A percentile compares a stretch with the other conserved stretches of the same genome.
phyloP scores from a whole-genome alignment of 495 filamentous ascomycete genomes.

The Hyaloscypha variabilis region DNA sequence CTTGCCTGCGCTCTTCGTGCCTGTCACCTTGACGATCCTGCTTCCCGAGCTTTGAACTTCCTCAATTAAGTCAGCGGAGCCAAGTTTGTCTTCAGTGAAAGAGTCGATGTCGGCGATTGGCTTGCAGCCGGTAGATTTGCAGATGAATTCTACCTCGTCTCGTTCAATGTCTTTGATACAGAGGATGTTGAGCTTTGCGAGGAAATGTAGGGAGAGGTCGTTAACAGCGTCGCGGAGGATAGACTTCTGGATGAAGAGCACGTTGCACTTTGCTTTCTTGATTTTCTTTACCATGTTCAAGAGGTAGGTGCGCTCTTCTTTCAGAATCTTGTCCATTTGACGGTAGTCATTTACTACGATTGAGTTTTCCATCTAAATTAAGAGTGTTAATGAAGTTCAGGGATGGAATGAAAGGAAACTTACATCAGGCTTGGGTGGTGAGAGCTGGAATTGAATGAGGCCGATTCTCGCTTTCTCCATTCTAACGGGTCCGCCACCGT shows the following conservation, averaged over 20 bases:
- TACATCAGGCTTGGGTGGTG: slow-evolving; percentile 96
- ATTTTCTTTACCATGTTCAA: slow-evolving; percentile 99
- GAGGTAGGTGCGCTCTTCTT: slow-evolving; percentile 97
- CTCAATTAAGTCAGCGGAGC: slow-evolving; percentile 92
- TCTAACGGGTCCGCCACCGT: slow-evolving; percentile 83
- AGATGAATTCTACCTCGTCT: slow-evolving; percentile 98
- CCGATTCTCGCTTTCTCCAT: slow-evolving; percentile 98
- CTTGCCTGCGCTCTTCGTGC: slow-evolving; percentile 78
- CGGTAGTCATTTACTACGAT: slow-evolving; percentile 99
- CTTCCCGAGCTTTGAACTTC: slow-evolving; percentile 86
- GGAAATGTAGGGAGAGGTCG: slow-evolving; percentile 94
- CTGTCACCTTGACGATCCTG: slow-evolving; percentile 91
- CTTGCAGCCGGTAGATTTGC: slow-evolving; percentile 97
- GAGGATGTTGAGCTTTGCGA: slow-evolving; percentile 94
- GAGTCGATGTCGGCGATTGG: slow-evolving; percentile 98
- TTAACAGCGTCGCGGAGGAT: slow-evolving; percentile 98
- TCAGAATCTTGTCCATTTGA: slow-evolving; percentile 99
- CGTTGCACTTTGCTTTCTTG: slow-evolving; percentile 99
- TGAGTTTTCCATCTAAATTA: slow-evolving; percentile 97
- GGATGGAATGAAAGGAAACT: slow-evolving; percentile 36
- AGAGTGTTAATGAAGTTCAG: slow-evolving; percentile 7
- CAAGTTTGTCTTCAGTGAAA: slow-evolving; percentile 98
- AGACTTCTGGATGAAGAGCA: slow-evolving; percentile 97
- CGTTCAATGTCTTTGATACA: slow-evolving; percentile 97
- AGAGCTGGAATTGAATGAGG: slow-evolving; percentile 97